Percentiles rank a stretch among this genome's conserved stretches.
Conservation (phyloP, 345 rosid species). For the Populus tremula region DNA sequence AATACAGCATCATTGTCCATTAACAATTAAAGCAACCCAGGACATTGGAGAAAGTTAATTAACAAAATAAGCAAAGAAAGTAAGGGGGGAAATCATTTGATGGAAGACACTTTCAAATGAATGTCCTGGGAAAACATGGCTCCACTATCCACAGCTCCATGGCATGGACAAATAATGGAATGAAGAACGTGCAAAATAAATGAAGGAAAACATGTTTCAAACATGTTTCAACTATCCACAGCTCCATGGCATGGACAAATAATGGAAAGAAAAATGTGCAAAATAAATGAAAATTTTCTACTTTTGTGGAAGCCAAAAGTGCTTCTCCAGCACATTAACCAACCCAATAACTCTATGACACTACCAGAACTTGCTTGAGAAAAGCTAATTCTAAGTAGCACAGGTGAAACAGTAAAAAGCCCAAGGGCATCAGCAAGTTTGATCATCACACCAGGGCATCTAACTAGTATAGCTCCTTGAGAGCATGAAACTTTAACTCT, state of each 20-base stretch:
- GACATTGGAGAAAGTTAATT: not conserved
- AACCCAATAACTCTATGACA: not conserved
- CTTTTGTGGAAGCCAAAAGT: not conserved
- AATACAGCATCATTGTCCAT: slow-evolving; percentile 12
- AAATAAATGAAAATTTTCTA: no score
- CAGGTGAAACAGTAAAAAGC: not conserved
- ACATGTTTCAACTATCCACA: not conserved
- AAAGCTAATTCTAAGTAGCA: not conserved
- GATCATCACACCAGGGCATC: not conserved
- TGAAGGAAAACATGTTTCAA: not conserved
- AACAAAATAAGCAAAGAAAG: not conserved
- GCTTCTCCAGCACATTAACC: not conserved
- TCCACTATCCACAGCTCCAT: not conserved
- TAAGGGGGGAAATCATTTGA: not conserved
- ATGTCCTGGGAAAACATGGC: not conserved
- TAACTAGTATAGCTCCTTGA: not conserved
- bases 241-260: not conserved
- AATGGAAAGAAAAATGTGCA: not conserved
- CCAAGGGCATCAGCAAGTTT: not conserved
- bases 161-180: not conserved
- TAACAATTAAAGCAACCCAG: slow-evolving; percentile 6
- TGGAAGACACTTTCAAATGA: not conserved
- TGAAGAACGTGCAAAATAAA: not conserved
- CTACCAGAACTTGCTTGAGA: not conserved
- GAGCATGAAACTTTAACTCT: not conserved